A percentile compares a stretch with the other conserved stretches of the same genome.
These are phyloP conservation scores for Meyerozyma elateridarum DNA, from an alignment of 1,139 yeast genomes.

Conservation along the genomic window DNA sequence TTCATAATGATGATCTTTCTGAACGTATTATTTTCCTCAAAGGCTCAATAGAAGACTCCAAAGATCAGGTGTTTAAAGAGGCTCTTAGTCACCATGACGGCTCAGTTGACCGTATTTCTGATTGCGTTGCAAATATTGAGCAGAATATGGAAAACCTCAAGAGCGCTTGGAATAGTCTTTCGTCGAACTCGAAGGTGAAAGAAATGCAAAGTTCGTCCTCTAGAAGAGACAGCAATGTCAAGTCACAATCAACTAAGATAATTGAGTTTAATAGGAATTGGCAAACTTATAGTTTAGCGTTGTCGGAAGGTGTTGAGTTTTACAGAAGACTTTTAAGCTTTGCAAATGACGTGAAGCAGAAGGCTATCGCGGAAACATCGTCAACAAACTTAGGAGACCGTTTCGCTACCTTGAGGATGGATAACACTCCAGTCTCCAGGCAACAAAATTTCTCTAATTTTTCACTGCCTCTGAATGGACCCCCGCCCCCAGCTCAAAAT, in stretches of 20 bases:
- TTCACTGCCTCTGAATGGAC: conserved; percentile 5
- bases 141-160: conserved; percentile 54
- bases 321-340: conserved; percentile 52
- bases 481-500: conserved; percentile 1
- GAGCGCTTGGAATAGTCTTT: conserved; percentile 51
- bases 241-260: conserved; percentile 32
- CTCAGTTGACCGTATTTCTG: conserved; percentile 61
- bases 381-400: too few relatives aligned
- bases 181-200: conserved; percentile 40
- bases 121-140: conserved; percentile 62
- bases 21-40: conserved; percentile 68
- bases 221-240: conserved; percentile 20
- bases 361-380: conserved; percentile 16
- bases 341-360: conserved; percentile 33
- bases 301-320: conserved; percentile 56
- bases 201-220: conserved; percentile 32
- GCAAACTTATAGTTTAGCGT: conserved; percentile 55
- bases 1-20: conserved; percentile 84
- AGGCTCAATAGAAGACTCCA: conserved; percentile 54
- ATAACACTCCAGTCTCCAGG: conserved; percentile 4
- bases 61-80: conserved; percentile 55
- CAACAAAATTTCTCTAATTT: conserved; percentile 6
- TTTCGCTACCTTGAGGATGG: too few relatives aligned
- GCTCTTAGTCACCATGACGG: conserved; percentile 78
- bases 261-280: conserved; percentile 51